Base-by-base conservation (phyloP, 371 early-diverging fungal species). In the Circinella umbellata region DNA sequence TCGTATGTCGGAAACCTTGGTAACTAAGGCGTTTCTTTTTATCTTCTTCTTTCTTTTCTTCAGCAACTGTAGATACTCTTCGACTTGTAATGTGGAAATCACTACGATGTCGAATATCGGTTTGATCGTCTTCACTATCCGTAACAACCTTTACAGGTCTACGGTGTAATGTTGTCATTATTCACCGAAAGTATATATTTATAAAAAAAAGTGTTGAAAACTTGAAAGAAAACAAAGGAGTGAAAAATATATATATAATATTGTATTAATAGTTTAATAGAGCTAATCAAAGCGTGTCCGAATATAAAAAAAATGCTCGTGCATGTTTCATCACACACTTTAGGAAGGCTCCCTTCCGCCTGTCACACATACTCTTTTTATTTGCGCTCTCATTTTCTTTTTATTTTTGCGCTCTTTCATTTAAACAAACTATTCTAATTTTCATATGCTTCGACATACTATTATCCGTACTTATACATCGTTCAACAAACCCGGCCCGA, bases 401-500 rank as follows among this genome's bases (percentile, higher is more conserved):
- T 51, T 13, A 17, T 13, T 4, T 13, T 8, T 8, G 14, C 51
- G n/a, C 51, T 51, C 51, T 17, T n/a, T 51, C 15, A 15, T n/a
- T 51, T 51, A 17, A 5, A 4, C n/a, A 13, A 4, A 51, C 51
- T 15, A 51, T 15, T 42, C 42, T 51, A 27, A 37, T 36, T 17
- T 37, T 51, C 37, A 53, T 47, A 68, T 68, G 68, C 37, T 68
- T 62, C 59, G 59, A 18, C 61, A 49, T 37, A 10, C 20, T 13
- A 36, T 51, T 27, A 38, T 47, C 55, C 80, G 80, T 60, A 54
- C 73, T 37, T 82, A 82, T 53, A 75, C 79, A n/a, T 73, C 77
- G 3, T 61, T 84, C 18, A 82, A 82, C 42, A 63, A 78, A 38
- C 91, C 94, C 6, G 90, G 88, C 0, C 95, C 95, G 39, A 69